These are phyloP conservation scores for Trypanosoma platydactyli DNA, from an alignment of 208 protist species.

Conservation along the genomic window DNA sequence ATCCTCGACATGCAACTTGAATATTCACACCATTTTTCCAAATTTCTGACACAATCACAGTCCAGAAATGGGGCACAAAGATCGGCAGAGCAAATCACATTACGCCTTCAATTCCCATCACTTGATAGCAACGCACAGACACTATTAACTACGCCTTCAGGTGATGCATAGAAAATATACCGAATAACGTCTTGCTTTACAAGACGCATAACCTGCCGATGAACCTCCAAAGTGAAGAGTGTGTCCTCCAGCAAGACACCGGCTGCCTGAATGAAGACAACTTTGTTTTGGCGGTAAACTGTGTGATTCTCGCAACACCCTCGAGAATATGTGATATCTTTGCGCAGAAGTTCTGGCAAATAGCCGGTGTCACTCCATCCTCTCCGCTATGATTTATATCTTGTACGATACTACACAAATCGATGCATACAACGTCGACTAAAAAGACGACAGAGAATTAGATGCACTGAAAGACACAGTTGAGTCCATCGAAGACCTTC, in stretches of 20 bases:
- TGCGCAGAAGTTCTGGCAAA: background rate
- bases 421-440: no score
- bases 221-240: slow-evolving; percentile 6
- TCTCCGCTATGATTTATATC: background rate
- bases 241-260: slow-evolving; percentile 9
- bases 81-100: slow-evolving; percentile 18
- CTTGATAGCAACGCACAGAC: background rate
- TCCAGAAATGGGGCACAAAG: slow-evolving; percentile 4
- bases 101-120: background rate
- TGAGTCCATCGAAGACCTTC: no score
- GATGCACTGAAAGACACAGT: no score
- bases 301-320: background rate
- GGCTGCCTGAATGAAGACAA: slow-evolving; percentile 5
- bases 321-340: slow-evolving; percentile 3
- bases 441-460: no score
- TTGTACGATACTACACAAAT: slow-evolving; percentile 4
- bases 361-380: background rate
- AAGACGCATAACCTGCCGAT: slow-evolving; percentile 12
- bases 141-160: background rate
- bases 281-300: background rate
- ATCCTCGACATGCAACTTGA: background rate
- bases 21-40: slow-evolving; percentile 3
- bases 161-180: background rate
- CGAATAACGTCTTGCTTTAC: background rate
- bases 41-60: background rate